Conservation (phyloP, 768 basidiomycete genomes). For the Fomitopsis pulvina region DNA sequence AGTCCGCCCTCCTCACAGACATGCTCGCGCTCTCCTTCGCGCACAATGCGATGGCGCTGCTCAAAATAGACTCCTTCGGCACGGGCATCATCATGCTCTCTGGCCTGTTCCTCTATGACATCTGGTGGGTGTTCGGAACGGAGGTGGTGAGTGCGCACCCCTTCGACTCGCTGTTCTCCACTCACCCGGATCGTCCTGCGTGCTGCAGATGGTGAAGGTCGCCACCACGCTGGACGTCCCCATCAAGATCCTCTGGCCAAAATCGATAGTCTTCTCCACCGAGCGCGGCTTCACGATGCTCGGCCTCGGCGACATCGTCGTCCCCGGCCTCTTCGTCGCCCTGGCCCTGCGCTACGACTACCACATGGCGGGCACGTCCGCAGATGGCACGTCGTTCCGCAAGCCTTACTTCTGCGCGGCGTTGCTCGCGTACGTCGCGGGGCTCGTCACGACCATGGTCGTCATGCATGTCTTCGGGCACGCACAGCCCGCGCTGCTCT, state of each 20-base stretch:
- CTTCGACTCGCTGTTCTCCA: not conserved
- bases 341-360: conserved; percentile 84
- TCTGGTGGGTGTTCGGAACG: conserved; percentile 93
- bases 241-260: conserved; percentile 89
- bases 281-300: conserved; percentile 77
- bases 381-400: conserved; percentile 30
- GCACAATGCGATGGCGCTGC: conserved; percentile 68
- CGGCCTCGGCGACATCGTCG: conserved; percentile 82
- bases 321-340: conserved; percentile 67
- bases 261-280: conserved; percentile 44
- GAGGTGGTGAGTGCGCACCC: conserved; percentile 54
- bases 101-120: conserved; percentile 88
- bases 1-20: conserved; percentile 73
- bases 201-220: conserved; percentile 80
- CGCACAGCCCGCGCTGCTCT: conserved; percentile 90
- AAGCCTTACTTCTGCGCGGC: conserved; percentile 75
- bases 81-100: conserved; percentile 79
- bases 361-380: conserved; percentile 29
- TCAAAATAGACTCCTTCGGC: conserved; percentile 84
- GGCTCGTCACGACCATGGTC: conserved; percentile 68
- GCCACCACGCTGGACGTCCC: conserved; percentile 87
- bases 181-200: not conserved
- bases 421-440: conserved; percentile 65
- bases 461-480: conserved; percentile 76
- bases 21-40: conserved; percentile 71